These are phyloP conservation scores for Cymodocea nodosa DNA, from an alignment of 116 monocot genomes.

Conservation along the genomic window DNA sequence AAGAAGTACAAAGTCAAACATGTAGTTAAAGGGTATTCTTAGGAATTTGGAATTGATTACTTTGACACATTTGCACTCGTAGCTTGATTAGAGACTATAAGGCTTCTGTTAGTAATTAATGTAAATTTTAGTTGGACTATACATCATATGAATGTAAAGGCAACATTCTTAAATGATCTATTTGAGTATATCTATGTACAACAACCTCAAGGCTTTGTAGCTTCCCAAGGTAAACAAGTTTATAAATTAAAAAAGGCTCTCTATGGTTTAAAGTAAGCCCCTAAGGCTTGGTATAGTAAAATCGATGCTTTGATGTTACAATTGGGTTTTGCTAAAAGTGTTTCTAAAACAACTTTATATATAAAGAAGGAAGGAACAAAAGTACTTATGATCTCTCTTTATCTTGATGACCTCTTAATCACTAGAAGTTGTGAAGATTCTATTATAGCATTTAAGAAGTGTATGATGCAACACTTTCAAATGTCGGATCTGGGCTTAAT, in stretches of 20 bases:
- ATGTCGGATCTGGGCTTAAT: constrained; percentile 3
- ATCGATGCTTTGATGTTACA: background rate
- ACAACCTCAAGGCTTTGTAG: background rate
- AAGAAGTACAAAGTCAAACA: background rate
- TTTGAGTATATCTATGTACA: constrained; percentile 2
- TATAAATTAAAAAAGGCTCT: constrained; percentile 3
- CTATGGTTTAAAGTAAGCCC: background rate
- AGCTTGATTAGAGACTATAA: background rate
- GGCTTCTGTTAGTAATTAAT: background rate
- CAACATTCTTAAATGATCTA: background rate
- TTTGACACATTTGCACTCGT: no score
- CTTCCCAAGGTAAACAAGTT: background rate
- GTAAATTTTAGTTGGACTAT: background rate
- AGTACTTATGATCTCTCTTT: constrained; percentile 7
- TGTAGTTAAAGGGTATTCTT: background rate
- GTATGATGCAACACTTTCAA: constrained; percentile 10
- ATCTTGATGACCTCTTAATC: constrained; percentile 10
- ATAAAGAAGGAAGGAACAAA: background rate
- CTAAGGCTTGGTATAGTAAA: constrained; percentile 6
- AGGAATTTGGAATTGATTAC: no score
- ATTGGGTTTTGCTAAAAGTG: background rate
- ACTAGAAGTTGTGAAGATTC: background rate
- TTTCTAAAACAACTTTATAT: constrained; percentile 4
- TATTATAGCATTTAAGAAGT: background rate
- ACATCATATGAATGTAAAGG: background rate